Evolutionary conservation across 164 flowering plant species (phyloP).

Genomic region (Akebia trifoliata): DNA sequence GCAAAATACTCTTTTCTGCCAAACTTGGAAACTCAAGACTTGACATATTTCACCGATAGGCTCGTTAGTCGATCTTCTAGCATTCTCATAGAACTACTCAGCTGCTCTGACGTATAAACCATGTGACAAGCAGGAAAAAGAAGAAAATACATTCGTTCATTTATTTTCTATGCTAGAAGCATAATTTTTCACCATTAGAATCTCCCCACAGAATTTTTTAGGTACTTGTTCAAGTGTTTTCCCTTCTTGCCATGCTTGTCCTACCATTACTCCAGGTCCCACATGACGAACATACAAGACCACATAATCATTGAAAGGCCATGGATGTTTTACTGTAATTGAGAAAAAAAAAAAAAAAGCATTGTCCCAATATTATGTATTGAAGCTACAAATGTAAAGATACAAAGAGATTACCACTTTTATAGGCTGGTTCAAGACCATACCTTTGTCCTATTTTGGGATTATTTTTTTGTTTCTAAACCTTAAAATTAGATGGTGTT

Average conservation of each 20-base stretch:
- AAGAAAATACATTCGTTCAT: constrained; percentile 2
- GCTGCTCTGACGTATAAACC: too few relatives aligned
- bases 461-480: too few relatives aligned
- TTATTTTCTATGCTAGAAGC: constrained; percentile 7
- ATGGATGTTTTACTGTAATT: constrained; percentile 61
- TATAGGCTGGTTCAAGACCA: not conserved
- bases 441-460: too few relatives aligned
- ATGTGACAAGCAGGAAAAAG: not conserved
- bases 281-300: constrained; percentile 61
- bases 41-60: too few relatives aligned
- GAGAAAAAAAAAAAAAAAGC: not conserved
- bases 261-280: constrained; percentile 80
- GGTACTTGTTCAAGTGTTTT: constrained; percentile 60
- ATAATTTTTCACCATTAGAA: constrained; percentile 68
- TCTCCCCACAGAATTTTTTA: constrained; percentile 56
- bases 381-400: not conserved
- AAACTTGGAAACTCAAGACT: too few relatives aligned
- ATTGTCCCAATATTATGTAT: not conserved
- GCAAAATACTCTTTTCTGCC: too few relatives aligned
- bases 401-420: not conserved
- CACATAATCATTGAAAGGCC: constrained; percentile 73
- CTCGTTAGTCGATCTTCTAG: too few relatives aligned
- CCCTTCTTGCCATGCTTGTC: constrained; percentile 94
- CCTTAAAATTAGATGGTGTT: too few relatives aligned
- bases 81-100: too few relatives aligned